Evolutionary conservation across 768 basidiomycete species (phyloP).

Genomic region (Lactifluus pinguis): DNA sequence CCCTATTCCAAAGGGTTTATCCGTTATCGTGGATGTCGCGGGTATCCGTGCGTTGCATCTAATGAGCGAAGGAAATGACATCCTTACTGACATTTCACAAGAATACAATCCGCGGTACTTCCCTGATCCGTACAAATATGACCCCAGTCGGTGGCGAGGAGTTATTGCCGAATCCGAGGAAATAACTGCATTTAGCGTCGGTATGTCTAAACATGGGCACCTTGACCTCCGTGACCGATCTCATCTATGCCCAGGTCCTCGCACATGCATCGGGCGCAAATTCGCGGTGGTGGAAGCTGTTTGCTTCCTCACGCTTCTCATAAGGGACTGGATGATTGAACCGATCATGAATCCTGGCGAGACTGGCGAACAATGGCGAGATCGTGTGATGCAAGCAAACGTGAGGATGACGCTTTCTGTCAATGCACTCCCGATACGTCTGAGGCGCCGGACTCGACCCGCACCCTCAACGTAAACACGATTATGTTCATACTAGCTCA

Average conservation of each 20-base stretch:
- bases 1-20: constrained; percentile 21
- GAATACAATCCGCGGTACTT: constrained; percentile 32
- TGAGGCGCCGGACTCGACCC: constrained; percentile 2
- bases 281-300: constrained; percentile 47
- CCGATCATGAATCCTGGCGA: constrained; percentile 34
- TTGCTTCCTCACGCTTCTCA: constrained; percentile 41
- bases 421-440: neutral
- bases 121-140: constrained; percentile 29
- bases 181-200: constrained; percentile 18
- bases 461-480: too few species aligned
- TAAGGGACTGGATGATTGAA: constrained; percentile 46
- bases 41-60: constrained; percentile 14
- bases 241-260: constrained; percentile 30
- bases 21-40: constrained; percentile 27
- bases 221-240: neutral
- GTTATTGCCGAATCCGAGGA: constrained; percentile 10
- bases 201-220: constrained; percentile 7
- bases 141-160: constrained; percentile 33
- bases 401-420: constrained; percentile 2
- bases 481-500: too few species aligned
- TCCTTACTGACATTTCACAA: constrained; percentile 5
- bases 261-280: constrained; percentile 44
- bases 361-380: constrained; percentile 24
- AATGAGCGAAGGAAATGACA: neutral
- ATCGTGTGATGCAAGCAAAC: constrained; percentile 7